phyloP scores from a whole-genome alignment of 805 yeast species.

The Tanozyma kutaoensis region DNA sequence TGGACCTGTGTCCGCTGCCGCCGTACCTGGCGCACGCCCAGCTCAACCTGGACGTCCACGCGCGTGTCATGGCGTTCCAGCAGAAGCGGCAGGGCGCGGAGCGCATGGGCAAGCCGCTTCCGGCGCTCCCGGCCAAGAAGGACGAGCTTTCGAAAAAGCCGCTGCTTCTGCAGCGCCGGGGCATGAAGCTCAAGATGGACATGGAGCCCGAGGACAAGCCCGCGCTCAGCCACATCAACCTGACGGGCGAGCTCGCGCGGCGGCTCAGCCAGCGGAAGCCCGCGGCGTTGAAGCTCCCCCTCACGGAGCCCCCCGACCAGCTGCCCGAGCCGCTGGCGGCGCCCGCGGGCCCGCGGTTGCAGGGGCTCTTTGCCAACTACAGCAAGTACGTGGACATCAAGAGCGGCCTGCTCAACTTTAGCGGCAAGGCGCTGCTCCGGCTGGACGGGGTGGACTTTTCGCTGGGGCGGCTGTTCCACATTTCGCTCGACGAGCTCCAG shows the following conservation, averaged over 20 bases:
- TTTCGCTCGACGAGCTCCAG: constrained; percentile 73
- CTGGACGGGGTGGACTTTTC: constrained; percentile 87
- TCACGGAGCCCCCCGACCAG: not conserved
- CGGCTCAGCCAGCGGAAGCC: no score
- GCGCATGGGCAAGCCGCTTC: not conserved
- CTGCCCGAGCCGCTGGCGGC: not conserved
- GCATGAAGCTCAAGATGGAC: constrained; percentile 36
- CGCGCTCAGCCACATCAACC: no score
- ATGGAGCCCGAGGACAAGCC: no score
- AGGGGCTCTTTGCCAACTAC: constrained; percentile 69
- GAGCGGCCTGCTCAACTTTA: constrained; percentile 82
- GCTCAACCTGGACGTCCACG: constrained; percentile 69
- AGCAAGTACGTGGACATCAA: constrained; percentile 83
- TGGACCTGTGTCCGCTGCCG: no score
- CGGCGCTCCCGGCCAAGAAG: not conserved
- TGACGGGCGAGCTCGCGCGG: no score
- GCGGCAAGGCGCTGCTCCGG: constrained; percentile 86
- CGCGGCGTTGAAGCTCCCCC: no score
- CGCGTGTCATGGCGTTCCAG: constrained; percentile 77
- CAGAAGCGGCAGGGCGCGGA: constrained; percentile 39
- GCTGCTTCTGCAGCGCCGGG: constrained; percentile 40
- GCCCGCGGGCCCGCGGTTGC: constrained; percentile 13
- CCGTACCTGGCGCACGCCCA: no score
- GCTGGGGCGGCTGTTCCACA: constrained; percentile 76
- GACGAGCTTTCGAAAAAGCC: constrained; percentile 19